Conservation (phyloP, 169 alveolate species). For the Toxoplasma gondii region DNA sequence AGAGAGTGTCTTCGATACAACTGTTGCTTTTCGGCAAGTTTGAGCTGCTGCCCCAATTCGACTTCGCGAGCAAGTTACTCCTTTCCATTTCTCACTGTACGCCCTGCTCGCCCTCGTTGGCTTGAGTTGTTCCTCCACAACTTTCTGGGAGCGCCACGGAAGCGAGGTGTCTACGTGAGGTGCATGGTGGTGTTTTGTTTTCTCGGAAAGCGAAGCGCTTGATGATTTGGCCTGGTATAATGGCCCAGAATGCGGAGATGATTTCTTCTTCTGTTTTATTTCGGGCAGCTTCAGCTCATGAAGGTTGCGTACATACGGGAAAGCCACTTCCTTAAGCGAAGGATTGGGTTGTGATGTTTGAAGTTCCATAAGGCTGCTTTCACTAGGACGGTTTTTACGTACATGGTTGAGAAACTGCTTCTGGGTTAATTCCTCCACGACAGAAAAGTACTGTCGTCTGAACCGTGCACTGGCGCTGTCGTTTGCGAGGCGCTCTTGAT, state of each 20-base stretch:
- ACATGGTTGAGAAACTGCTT: background rate
- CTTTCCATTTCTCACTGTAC: conserved; percentile 20
- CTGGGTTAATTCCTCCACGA: conserved; percentile 12
- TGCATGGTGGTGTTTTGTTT: background rate
- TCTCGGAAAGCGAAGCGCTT: background rate
- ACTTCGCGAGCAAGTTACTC: background rate
- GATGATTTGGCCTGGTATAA: background rate
- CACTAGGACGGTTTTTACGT: background rate
- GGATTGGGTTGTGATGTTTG: background rate
- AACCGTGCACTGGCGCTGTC: conserved; percentile 13
- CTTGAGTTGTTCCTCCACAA: background rate
- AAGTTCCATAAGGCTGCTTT: background rate
- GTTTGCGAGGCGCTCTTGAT: conserved; percentile 13
- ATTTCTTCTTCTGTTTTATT: background rate
- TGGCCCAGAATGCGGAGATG: background rate
- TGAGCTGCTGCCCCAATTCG: no score
- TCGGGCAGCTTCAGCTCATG: background rate
- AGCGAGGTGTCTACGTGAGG: background rate
- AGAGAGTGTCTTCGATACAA: background rate
- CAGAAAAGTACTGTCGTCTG: background rate
- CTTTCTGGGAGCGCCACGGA: background rate
- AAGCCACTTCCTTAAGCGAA: background rate
- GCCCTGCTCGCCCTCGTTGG: conserved; percentile 12
- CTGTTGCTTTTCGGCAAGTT: background rate
- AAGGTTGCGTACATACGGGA: background rate